These are phyloP conservation scores for Schoenoplectus triqueter DNA, from an alignment of 202 grass and related monocot genomes.

Conservation along the genomic window DNA sequence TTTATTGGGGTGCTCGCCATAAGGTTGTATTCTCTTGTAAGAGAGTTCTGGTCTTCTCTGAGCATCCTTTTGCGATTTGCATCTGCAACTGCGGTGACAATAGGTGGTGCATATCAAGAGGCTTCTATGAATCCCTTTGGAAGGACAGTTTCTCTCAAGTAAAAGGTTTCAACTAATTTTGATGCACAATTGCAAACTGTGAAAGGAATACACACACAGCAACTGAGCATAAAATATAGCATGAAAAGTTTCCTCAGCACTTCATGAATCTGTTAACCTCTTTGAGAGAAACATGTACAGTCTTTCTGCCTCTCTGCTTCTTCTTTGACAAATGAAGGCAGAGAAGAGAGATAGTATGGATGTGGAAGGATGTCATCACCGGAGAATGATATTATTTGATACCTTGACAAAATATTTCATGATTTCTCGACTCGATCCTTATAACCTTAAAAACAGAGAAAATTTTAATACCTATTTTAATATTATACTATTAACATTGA, in stretches of 20 bases:
- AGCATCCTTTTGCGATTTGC: slow-evolving; percentile 63
- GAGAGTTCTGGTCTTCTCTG: slow-evolving; percentile 62
- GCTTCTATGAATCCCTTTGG: slow-evolving; percentile 60
- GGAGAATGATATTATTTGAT: background rate
- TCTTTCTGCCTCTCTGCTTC: slow-evolving; percentile 20
- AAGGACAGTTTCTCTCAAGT: slow-evolving; percentile 86
- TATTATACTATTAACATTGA: background rate
- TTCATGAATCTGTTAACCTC: background rate
- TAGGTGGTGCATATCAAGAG: slow-evolving; percentile 51
- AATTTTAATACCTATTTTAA: background rate
- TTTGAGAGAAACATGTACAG: background rate
- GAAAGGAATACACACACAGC: background rate
- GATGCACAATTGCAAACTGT: background rate
- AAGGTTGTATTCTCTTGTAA: slow-evolving; percentile 52
- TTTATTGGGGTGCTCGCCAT: slow-evolving; percentile 44
- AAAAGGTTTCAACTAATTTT: background rate
- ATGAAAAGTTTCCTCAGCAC: background rate
- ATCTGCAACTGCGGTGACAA: slow-evolving; percentile 55
- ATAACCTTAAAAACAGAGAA: background rate
- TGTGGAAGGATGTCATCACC: background rate
- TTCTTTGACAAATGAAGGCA: background rate
- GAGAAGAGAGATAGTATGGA: background rate
- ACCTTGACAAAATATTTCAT: background rate
- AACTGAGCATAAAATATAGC: background rate
- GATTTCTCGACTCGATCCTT: background rate